Conservation (phyloP, 768 basidiomycete genomes). For the Auricularia sp. region DNA sequence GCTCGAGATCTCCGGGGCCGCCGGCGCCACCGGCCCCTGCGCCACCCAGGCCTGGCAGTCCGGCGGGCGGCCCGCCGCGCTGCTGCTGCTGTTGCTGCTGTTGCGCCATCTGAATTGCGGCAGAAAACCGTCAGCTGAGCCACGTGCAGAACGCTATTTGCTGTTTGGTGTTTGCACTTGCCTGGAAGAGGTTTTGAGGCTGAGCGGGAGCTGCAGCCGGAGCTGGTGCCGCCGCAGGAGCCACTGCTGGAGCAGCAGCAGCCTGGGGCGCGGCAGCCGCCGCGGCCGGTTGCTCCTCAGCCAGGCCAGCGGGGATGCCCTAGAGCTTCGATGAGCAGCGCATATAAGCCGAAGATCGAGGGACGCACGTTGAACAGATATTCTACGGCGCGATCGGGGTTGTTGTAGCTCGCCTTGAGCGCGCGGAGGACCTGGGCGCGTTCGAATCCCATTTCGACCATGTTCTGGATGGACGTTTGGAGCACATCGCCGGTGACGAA, state of each 20-base stretch:
- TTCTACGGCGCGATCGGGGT: conserved; percentile 96
- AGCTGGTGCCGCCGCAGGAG: conserved; percentile 27
- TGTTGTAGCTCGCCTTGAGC: conserved; percentile 89
- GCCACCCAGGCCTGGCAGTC: conserved; percentile 7
- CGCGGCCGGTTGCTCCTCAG: conserved; percentile 30
- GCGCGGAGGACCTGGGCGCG: conserved; percentile 78
- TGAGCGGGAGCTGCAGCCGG: conserved; percentile 27
- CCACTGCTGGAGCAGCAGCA: conserved; percentile 25
- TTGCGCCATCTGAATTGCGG: conserved; percentile 49
- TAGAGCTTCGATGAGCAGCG: conserved; percentile 21
- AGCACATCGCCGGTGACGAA: conserved; percentile 73
- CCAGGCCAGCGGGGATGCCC: conserved; percentile 73
- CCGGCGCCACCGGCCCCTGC: conserved; percentile 27
- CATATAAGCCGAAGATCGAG: conserved; percentile 3
- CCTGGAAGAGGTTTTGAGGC: conserved; percentile 86
- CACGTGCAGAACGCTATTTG: background rate
- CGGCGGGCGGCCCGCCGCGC: conserved; percentile 17
- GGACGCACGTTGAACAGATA: conserved; percentile 75
- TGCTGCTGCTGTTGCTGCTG: conserved; percentile 47
- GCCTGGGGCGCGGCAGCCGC: conserved; percentile 23
- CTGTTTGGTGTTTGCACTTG: conserved; percentile 20
- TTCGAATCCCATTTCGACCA: conserved; percentile 92
- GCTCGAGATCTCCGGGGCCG: conserved; percentile 23
- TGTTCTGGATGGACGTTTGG: conserved; percentile 67
- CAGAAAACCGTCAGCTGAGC: background rate